A percentile compares a stretch with the other conserved stretches of the same genome.
phyloP scores from a whole-genome alignment of 805 yeast genomes.

The Candida cerambycidarum region DNA sequence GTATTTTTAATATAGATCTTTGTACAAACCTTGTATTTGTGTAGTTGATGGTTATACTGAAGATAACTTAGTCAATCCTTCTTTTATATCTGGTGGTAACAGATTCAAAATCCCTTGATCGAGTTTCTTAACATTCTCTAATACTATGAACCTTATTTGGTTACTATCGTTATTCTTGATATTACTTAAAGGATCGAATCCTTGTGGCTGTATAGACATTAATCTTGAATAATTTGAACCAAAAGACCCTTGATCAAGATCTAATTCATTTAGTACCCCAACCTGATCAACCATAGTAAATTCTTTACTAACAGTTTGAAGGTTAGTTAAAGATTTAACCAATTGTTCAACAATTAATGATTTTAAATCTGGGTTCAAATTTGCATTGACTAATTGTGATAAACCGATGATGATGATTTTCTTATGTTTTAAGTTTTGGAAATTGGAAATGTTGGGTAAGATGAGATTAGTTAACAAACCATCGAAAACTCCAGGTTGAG shows the following conservation, averaged over 20 bases:
- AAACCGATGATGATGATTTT: slow-evolving; percentile 54
- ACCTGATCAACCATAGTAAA: background rate
- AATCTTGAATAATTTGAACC: slow-evolving; percentile 84
- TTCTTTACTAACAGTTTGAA: slow-evolving; percentile 26
- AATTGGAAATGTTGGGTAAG: slow-evolving; percentile 49
- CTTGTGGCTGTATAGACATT: slow-evolving; percentile 56
- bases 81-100: slow-evolving; percentile 22
- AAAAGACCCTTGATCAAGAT: slow-evolving; percentile 68
- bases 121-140: slow-evolving; percentile 28
- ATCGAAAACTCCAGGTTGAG: slow-evolving; percentile 60
- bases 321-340: slow-evolving; percentile 26
- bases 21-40: no score
- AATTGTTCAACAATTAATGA: slow-evolving; percentile 34
- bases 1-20: slow-evolving; percentile 9
- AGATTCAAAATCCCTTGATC: slow-evolving; percentile 25
- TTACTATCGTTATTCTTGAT: slow-evolving; percentile 39
- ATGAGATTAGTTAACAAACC: slow-evolving; percentile 51
- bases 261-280: slow-evolving; percentile 45
- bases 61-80: background rate
- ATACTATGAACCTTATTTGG: slow-evolving; percentile 27
- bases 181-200: slow-evolving; percentile 69
- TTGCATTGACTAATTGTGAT: slow-evolving; percentile 38
- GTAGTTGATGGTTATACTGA: no score
- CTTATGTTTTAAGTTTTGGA: slow-evolving; percentile 54
- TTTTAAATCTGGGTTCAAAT: slow-evolving; percentile 24